A percentile compares a stretch with the other conserved stretches of the same genome.
Evolutionary conservation across 768 basidiomycete genomes (phyloP).

Genomic region (Trametes cubensis): DNA sequence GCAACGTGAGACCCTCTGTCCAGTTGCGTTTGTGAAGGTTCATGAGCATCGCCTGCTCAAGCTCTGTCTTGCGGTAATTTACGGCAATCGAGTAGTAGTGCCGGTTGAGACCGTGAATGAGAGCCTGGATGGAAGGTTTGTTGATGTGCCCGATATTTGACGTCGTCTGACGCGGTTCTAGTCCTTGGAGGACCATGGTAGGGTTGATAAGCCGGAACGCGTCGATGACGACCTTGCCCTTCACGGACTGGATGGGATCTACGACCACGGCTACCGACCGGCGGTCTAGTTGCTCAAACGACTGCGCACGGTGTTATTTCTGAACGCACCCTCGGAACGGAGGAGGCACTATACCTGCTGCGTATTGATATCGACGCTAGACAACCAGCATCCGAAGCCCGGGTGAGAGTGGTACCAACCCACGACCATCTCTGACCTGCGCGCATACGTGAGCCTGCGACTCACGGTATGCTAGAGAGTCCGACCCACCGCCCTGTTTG

Average conservation of each 20-base stretch:
- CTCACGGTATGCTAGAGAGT: background rate
- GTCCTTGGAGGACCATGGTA: constrained; percentile 83
- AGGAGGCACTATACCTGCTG: constrained; percentile 68
- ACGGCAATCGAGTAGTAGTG: constrained; percentile 99
- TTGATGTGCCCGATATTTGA: constrained; percentile 99
- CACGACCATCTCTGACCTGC: constrained; percentile 94
- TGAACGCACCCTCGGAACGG: background rate
- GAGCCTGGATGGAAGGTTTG: constrained; percentile 98
- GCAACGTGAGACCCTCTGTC: constrained; percentile 94
- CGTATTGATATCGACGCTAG: constrained; percentile 98
- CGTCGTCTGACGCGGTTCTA: constrained; percentile 95
- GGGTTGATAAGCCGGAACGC: constrained; percentile 98
- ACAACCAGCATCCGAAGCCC: constrained; percentile 99
- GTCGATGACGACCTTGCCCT: constrained; percentile 98
- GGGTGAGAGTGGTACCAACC: constrained; percentile 99
- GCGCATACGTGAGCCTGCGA: background rate
- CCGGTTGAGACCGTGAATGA: constrained; percentile 96
- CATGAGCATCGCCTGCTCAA: constrained; percentile 98
- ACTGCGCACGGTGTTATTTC: constrained; percentile 50
- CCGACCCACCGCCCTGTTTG: constrained; percentile 90
- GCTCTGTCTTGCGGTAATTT: constrained; percentile 97
- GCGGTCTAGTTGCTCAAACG: constrained; percentile 91
- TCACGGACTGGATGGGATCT: constrained; percentile 98
- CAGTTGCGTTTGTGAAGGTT: constrained; percentile 98
- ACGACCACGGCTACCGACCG: constrained; percentile 97